Percentiles rank a stretch among this genome's conserved stretches.
phyloP scores from a whole-genome alignment of 139 green algal species.

The Tetradesmus obliquus region DNA sequence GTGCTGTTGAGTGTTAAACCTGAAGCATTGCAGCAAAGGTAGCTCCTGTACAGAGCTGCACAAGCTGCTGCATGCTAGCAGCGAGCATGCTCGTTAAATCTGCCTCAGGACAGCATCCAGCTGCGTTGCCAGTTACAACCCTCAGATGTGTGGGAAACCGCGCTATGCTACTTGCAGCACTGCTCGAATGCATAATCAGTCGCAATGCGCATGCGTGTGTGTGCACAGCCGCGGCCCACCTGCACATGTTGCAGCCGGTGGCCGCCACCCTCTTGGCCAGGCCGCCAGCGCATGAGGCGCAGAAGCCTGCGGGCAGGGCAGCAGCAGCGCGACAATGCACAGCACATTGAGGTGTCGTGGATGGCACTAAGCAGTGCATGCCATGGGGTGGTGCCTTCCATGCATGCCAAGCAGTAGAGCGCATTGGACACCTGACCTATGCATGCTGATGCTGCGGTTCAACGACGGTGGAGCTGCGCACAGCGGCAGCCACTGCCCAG shows the following conservation, averaged over 20 bases:
- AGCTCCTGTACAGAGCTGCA: too few relatives aligned
- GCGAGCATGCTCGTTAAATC: too few relatives aligned
- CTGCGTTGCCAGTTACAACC: neutral
- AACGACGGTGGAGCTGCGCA: too few relatives aligned
- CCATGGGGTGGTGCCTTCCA: too few relatives aligned
- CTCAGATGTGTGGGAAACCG: too few relatives aligned
- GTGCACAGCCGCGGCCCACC: neutral
- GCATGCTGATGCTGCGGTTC: too few relatives aligned
- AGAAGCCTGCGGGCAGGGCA: neutral
- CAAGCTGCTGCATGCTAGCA: neutral
- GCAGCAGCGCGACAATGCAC: neutral
- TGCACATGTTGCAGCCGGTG: constrained; percentile 26
- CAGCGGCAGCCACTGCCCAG: too few relatives aligned
- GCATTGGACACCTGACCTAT: too few relatives aligned
- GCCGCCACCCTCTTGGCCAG: neutral
- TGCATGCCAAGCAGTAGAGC: too few relatives aligned
- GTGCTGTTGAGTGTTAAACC: too few relatives aligned
- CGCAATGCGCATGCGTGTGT: neutral
- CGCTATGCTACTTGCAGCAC: too few relatives aligned
- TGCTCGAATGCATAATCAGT: too few relatives aligned
- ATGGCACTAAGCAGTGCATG: neutral
- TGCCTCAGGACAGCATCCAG: neutral
- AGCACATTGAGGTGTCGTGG: neutral
- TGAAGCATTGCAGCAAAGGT: neutral
- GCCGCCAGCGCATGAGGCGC: neutral